Evolutionary conservation across 148 eudicot species (phyloP).

Genomic region (Mesembryanthemum crystallinum): DNA sequence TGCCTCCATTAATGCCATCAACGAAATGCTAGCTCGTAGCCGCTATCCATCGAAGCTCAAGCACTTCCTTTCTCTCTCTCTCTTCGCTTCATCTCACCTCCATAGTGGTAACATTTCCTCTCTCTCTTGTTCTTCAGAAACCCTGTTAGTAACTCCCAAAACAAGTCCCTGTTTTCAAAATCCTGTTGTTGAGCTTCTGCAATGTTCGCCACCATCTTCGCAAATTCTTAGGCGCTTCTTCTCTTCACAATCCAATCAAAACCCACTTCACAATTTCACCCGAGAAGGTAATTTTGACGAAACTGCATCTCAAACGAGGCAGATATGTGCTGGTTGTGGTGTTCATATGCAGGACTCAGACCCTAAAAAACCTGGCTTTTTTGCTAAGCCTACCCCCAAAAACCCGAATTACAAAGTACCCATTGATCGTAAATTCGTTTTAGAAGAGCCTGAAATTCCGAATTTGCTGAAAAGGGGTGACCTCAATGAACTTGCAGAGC

Average conservation of each 20-base stretch:
- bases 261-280: slow-evolving; percentile 31
- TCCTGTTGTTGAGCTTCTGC: slow-evolving; percentile 29
- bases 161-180: slow-evolving; percentile 29
- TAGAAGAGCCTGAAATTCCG: slow-evolving; percentile 59
- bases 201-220: slow-evolving; percentile 10
- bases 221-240: slow-evolving; percentile 31
- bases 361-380: slow-evolving; percentile 67
- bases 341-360: slow-evolving; percentile 72
- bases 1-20: not conserved
- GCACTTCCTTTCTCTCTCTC: slow-evolving; percentile 31
- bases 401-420: slow-evolving; percentile 45
- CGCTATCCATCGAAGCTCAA: slow-evolving; percentile 39
- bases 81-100: slow-evolving; percentile 18
- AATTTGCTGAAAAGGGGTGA: slow-evolving; percentile 58
- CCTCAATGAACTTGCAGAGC: slow-evolving; percentile 34
- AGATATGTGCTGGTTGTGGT: slow-evolving; percentile 94
- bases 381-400: slow-evolving; percentile 47
- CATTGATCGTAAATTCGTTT: slow-evolving; percentile 34
- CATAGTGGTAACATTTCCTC: slow-evolving; percentile 14
- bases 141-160: not conserved
- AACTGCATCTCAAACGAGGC: slow-evolving; percentile 28
- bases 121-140: slow-evolving; percentile 10
- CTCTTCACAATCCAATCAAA: slow-evolving; percentile 34
- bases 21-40: slow-evolving; percentile 33
- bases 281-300: slow-evolving; percentile 92